Base-by-base conservation (phyloP, 192 early-diverging fungal species). In the Martensiomyces pterosporus region DNA sequence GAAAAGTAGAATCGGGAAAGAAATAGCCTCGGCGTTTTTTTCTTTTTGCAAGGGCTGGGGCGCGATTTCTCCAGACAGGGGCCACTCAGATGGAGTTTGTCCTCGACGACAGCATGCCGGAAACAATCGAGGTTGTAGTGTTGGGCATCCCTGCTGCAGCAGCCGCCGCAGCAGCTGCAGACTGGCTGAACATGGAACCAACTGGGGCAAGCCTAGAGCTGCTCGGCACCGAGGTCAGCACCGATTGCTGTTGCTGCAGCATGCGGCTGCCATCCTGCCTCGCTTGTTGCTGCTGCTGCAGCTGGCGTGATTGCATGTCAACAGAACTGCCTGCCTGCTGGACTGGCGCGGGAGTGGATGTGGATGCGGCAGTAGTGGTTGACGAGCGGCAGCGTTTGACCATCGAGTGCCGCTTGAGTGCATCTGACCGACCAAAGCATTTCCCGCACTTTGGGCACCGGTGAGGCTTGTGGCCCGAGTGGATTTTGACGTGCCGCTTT, bases 391-490 rank as follows among this genome's bases (percentile, higher is more conserved):
- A 82, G n/a, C 80, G 71, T 43, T 82, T 82, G 34, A 82, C 80
- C 56, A 80, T 60, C 14, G 71, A 77, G 43, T 88, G 85, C 10
- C 85, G 50, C 50, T 85, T 85, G 2, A 88, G 70, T 3, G 84
- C 85, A 68, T 88, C 85, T 33, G 83, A 81, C 45, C 85, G 67
- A 32, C 80, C 79, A 75, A 90, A 90, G 24, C 73, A 79, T 50
- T 86, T 85, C 15, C 83, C 84, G 55, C 88, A 90, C 14, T 76
- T 76, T 6, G 73, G 64, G 42, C 88, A 90, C 42, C 75, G 80
- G 60, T 83, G 82, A n/a, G 88, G 88, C 60, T 90, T 90, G 37
- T 80, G 66, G 9, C 86, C 81, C 48, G 80, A 80, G 49, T 90
- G 88, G 3, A 86, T 85, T 45, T 84, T 81, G 62, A 82, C 78